Evolutionary conservation across 2,329 filamentous ascomycete genomes (phyloP), one percentile per base, ranked within the genome.

Genomic region (Penicillium rolfsii): DNA sequence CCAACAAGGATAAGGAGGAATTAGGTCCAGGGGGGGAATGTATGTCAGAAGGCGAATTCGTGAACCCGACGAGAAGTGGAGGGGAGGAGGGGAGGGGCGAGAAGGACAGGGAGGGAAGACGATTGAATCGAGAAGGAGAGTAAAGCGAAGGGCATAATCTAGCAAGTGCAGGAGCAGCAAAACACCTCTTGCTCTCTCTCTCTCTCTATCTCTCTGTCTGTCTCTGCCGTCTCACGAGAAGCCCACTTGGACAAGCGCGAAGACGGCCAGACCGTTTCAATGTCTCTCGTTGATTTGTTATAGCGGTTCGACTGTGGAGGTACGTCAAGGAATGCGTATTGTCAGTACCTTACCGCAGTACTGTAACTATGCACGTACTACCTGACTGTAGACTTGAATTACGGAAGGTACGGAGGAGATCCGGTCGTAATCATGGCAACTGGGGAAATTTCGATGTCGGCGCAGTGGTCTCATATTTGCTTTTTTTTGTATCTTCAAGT

Each of bases 161-260:
- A 53, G 6, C 30, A 38, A 52, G 22, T 33, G 63, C 63, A 59
- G 58, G 30, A 33, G 30, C 11, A 33, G 30, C 11, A 33, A 11
- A 11, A 33, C 58, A 63, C 61, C 66, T 67, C 54, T 22, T 22
- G 19, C 19, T 22, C 19, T 22, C 19, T 22, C 19, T 22, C 19
- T 22, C 19, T 22, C 19, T 22, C 19, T 22, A 22, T 22, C 19
- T 22, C 19, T 22, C 19, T 22, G 19, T 22, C 19, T 22, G 19
- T 22, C 19, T 63, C 62, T 65, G 58, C 62, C 63, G 66, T 68
- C 62, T 60, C 66, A 68, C 64, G 36, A 58, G 61, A 61, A 55
- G 46, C 49, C 58, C 59, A 64, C 59, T 59, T 59, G 62, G 55
- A 46, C 50, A 30, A 35, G 41, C 26, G 43, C 28, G 16, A 24